phyloP scores from a whole-genome alignment of 495 filamentous ascomycete genomes.

The Choiromyces venosus region DNA sequence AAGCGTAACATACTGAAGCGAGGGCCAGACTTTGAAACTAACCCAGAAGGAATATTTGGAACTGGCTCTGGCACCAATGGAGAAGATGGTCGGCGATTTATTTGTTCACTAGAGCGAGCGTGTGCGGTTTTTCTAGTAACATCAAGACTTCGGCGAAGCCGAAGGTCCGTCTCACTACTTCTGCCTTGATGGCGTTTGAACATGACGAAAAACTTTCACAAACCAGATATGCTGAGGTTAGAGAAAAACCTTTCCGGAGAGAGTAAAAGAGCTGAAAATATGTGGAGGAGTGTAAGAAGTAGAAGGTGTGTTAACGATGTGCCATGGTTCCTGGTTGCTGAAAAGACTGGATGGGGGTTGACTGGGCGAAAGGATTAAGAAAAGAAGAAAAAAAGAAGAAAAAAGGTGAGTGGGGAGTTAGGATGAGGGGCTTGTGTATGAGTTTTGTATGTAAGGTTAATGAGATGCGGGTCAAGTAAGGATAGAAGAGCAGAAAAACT shows the following conservation, averaged over 20 bases:
- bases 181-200: constrained; percentile 40
- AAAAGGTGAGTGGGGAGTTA: constrained; percentile 18
- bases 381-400: constrained; percentile 9
- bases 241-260: neutral
- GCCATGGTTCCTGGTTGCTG: neutral
- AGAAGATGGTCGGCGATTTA: constrained; percentile 42
- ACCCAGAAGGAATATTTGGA: constrained; percentile 20
- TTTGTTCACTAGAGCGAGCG: constrained; percentile 46
- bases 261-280: neutral
- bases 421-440: constrained; percentile 5
- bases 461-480: neutral
- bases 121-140: constrained; percentile 36
- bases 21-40: constrained; percentile 28
- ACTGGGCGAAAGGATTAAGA: neutral
- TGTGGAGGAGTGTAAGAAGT: neutral
- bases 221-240: constrained; percentile 7
- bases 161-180: constrained; percentile 39
- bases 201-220: constrained; percentile 29
- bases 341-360: neutral
- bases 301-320: neutral
- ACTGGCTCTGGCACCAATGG: constrained; percentile 34
- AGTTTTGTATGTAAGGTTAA: neutral
- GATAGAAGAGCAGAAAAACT: neutral
- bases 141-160: constrained; percentile 37
- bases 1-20: constrained; percentile 88